These are phyloP conservation scores for Myriosclerotinia duriaeana DNA, from an alignment of 2,329 filamentous ascomycete species.

Conservation along the genomic window DNA sequence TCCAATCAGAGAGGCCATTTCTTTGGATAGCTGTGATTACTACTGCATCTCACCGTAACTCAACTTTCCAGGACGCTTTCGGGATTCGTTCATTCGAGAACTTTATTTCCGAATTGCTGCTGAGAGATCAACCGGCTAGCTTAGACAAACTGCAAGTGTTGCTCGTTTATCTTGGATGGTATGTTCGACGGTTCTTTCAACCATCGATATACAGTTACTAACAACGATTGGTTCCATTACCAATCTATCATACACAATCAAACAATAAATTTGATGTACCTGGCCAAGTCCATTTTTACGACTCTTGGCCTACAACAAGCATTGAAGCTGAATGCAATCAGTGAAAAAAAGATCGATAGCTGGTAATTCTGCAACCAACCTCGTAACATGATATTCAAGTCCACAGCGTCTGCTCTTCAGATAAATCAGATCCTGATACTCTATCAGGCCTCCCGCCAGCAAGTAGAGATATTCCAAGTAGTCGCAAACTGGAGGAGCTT, in stretches of 20 bases:
- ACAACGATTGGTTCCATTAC: conserved; percentile 27
- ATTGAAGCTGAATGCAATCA: not conserved
- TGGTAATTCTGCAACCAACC: not conserved
- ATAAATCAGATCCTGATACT: not conserved
- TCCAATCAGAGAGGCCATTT: conserved; percentile 26
- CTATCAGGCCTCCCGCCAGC: conserved; percentile 26
- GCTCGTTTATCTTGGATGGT: conserved; percentile 37
- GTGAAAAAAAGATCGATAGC: not conserved
- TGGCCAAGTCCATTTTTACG: conserved; percentile 13
- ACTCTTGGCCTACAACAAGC: not conserved
- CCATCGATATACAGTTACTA: not conserved
- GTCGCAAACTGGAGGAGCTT: conserved; percentile 29
- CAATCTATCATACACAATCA: conserved; percentile 31
- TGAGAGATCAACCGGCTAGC: conserved; percentile 32
- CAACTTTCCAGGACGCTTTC: conserved; percentile 21
- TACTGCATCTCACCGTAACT: conserved; percentile 24
- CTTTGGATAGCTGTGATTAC: conserved; percentile 27
- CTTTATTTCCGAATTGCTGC: conserved; percentile 24
- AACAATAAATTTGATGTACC: conserved; percentile 28
- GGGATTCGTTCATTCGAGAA: conserved; percentile 27
- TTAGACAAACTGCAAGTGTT: conserved; percentile 38
- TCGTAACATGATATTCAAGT: too few species aligned
- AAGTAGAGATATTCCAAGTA: conserved; percentile 24
- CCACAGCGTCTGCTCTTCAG: too few species aligned
- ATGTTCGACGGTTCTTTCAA: not conserved